phyloP scores from a whole-genome alignment of 2,329 filamentous ascomycete genomes.

The Phoma sp. region DNA sequence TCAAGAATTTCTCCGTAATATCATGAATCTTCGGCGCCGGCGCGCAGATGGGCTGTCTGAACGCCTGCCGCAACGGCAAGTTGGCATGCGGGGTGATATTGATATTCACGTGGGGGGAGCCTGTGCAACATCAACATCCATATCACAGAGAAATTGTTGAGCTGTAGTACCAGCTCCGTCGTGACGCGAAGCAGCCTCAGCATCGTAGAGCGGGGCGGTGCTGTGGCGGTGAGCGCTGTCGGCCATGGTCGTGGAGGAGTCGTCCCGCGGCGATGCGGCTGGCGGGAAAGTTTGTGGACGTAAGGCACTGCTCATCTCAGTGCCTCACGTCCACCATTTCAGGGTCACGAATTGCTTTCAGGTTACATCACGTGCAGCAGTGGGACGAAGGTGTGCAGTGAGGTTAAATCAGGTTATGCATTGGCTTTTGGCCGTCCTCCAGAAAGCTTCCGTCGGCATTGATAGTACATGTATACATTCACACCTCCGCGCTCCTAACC shows the following conservation, averaged over 20 bases:
- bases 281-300: constrained; percentile 25
- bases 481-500: constrained; percentile 21
- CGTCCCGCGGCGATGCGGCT: constrained; percentile 34
- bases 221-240: constrained; percentile 34
- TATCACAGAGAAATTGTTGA: background rate
- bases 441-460: constrained; percentile 28
- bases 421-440: constrained; percentile 32
- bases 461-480: constrained; percentile 49
- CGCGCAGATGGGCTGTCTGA: constrained; percentile 24
- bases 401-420: constrained; percentile 35
- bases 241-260: constrained; percentile 46
- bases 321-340: background rate
- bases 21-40: constrained; percentile 54
- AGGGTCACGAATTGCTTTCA: background rate
- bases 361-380: constrained; percentile 15
- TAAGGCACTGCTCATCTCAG: constrained; percentile 6
- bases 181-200: constrained; percentile 9
- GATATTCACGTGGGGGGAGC: constrained; percentile 18
- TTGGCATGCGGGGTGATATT: constrained; percentile 23
- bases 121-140: constrained; percentile 13
- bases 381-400: constrained; percentile 8
- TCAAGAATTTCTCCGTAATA: constrained; percentile 63
- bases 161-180: constrained; percentile 26
- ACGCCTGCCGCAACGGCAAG: constrained; percentile 41
- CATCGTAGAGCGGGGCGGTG: constrained; percentile 25